Conservation (phyloP, 176 grass and related monocot genomes). For the Oryza meridionalis region DNA sequence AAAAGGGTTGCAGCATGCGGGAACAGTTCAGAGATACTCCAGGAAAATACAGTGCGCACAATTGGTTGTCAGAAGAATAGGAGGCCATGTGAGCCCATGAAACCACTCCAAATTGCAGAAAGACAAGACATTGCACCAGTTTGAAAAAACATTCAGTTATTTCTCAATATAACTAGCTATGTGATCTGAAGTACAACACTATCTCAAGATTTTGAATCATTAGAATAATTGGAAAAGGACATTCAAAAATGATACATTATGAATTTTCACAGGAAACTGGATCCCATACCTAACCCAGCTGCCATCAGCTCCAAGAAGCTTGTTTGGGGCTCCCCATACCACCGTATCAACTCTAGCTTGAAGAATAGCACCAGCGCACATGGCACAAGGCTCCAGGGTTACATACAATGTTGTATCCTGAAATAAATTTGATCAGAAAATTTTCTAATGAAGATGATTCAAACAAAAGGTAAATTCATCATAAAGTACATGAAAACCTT, state of each 20-base stretch:
- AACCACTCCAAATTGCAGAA: background rate
- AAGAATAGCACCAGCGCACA: slow-evolving; percentile 97
- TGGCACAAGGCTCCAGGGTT: slow-evolving; percentile 91
- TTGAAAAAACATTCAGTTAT: background rate
- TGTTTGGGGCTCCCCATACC: slow-evolving; percentile 97
- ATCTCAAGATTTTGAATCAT: slow-evolving; percentile 1
- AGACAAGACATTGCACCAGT: background rate
- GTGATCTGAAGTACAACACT: background rate
- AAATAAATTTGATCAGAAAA: slow-evolving; percentile 36
- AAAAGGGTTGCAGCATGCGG: background rate
- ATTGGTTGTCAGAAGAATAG: background rate
- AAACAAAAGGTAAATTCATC: slow-evolving; percentile 2
- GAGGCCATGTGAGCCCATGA: background rate
- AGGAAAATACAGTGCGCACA: background rate
- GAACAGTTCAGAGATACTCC: background rate
- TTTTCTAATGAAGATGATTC: background rate
- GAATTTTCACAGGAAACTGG: slow-evolving; percentile 8
- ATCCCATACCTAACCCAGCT: slow-evolving; percentile 94
- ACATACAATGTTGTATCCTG: slow-evolving; percentile 97
- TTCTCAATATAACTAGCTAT: background rate
- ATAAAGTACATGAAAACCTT: slow-evolving; percentile 14
- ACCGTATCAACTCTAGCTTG: slow-evolving; percentile 92
- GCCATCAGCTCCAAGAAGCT: slow-evolving; percentile 92
- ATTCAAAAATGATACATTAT: background rate
- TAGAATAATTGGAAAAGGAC: background rate